Evolutionary conservation across 148 eudicot genomes (phyloP), one percentile per base, ranked within the genome.

Genomic region (Pharnaceum exiguum): DNA sequence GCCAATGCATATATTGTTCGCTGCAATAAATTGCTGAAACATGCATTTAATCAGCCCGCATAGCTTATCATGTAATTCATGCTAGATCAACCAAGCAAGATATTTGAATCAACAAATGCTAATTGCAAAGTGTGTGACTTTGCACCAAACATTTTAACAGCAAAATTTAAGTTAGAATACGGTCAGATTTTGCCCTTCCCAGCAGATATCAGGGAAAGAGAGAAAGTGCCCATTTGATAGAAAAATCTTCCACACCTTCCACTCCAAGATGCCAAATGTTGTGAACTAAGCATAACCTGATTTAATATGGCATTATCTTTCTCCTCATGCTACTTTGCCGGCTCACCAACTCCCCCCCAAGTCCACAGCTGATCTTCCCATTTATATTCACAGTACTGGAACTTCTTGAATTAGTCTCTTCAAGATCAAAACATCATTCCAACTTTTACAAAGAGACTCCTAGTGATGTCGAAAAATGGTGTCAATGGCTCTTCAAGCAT

Each of bases 331-430:
- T 26, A 62, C 54, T 63, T 62, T 31, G 59, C 65, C 64, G 68
- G 49, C 28, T 50, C 70, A 80, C 82, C 81, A 75, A 78, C 57
- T 68, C 68, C 46, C 59, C 65, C 72, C 82, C 79, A 77, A 77
- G 54, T 68, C 40, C 46, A 38, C 15, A 69, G 22, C 45, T 56
- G 26, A 10, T 31, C 19, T 57, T 37, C 60, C 65, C 66, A 60
- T 72, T 69, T 83, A 83, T 77, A 77, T 46, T 57, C 40, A 31
- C 65, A 38, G 50, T 24, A 4, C 50, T 50, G 52, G 61, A 55
- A 46, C 30, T 33, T 37, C 30, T 5, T 35, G 26, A 29, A 21
- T 50, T 32, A 50, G 49, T 56, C 57, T 30, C 55, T 24, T 51
- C 45, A 24, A 29, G 16, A 44, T 47, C 60, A 37, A 15, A 50